These are phyloP conservation scores for Cordia subcordata DNA, from an alignment of 257 asterid genomes.

Conservation along the genomic window DNA sequence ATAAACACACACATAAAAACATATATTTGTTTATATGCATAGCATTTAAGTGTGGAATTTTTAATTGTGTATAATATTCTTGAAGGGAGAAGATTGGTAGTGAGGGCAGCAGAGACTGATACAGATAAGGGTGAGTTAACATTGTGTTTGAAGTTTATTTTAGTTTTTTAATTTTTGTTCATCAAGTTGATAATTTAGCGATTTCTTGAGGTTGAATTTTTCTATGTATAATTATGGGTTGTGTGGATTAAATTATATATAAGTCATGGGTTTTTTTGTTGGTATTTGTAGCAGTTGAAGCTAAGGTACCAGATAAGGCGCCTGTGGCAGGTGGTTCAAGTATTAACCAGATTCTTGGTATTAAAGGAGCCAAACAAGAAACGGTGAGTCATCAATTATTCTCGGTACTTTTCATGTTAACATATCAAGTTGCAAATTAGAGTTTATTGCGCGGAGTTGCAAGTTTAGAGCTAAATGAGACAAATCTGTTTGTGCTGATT, in stretches of 20 bases:
- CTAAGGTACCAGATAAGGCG: constrained; percentile 39
- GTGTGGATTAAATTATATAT: too few relatives aligned
- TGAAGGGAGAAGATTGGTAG: constrained; percentile 58
- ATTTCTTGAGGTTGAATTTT: neutral
- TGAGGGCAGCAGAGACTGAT: constrained; percentile 82
- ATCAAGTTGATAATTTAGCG: neutral
- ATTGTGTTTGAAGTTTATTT: neutral
- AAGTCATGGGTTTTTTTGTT: constrained; percentile 1
- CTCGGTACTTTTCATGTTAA: neutral
- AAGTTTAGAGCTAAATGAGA: too few relatives aligned
- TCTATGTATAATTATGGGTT: neutral
- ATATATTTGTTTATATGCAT: neutral
- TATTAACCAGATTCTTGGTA: constrained; percentile 51
- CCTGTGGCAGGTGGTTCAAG: constrained; percentile 37
- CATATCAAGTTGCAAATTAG: too few relatives aligned
- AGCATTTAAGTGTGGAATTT: neutral
- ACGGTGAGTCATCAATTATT: constrained; percentile 23
- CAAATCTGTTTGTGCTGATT: too few relatives aligned
- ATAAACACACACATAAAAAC: neutral
- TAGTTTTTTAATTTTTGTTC: neutral
- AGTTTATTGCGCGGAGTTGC: too few relatives aligned
- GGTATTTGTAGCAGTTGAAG: constrained; percentile 26
- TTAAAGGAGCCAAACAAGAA: constrained; percentile 52
- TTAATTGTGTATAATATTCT: constrained; percentile 11
- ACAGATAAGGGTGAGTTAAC: constrained; percentile 51